Base-by-base conservation (phyloP, 2,329 filamentous ascomycete genomes). In the Hymenoscyphus fraxineus region DNA sequence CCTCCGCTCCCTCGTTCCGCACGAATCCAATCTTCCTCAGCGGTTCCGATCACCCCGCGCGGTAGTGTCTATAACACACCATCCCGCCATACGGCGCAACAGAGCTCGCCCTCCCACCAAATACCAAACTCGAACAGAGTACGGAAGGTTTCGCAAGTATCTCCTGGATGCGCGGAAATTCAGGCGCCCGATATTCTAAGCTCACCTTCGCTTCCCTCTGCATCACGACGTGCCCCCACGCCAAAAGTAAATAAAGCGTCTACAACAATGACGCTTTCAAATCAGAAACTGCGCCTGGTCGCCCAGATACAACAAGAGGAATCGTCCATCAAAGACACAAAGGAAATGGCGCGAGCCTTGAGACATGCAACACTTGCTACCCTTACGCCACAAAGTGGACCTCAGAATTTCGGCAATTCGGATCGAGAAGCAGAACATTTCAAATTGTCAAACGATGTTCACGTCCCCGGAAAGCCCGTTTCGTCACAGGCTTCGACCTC, bases 341-440 rank as follows among this genome's bases (percentile, higher is more conserved):
- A 59, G 56, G 63, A 64, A 41, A 66, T 67, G 62, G 60, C 59
- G 19, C 61, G 66, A 64, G 61, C 59, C 15, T 16, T 19, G 13
- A 64, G 67, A 41, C 64, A 62, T n/a, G n/a, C 19, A 57, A 27
- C 40, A 19, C 13, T 9, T 41, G 27, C 59, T 27, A 12, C 56
- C 35, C 22, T 31, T 10, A 13, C 44, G 9, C 62, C 39, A 38
- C 62, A 27, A 27, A 27, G 2, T 27, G 2, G 27, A 27, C 27
- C 27, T 27, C 27, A 27, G 27, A 3, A 27, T 3, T 27, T 27
- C 27, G 27, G 27, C 27, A 27, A 27, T 27, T 27, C 27, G 27
- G 27, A 27, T 27, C 27, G 27, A 27, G 27, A 27, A 27, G 27
- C 27, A 27, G 27, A 27, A 27, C 27, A 27, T 27, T 27, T 27